phyloP scores from a whole-genome alignment of 805 yeast species.

The Pichia scutulata region DNA sequence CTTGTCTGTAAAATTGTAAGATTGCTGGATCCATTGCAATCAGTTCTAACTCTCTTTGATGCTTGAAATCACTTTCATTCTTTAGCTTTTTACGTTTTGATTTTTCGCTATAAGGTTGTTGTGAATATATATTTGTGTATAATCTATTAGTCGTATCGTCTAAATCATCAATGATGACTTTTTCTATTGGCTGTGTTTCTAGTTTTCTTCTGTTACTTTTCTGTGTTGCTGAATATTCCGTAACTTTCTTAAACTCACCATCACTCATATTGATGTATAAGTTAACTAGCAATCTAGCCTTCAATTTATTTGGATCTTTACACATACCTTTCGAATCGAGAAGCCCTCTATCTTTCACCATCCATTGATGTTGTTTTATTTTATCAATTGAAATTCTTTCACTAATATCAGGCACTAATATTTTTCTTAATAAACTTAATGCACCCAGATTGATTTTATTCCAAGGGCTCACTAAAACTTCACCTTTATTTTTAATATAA shows the following conservation, averaged over 20 bases:
- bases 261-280: conserved; percentile 48
- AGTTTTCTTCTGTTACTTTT: conserved; percentile 13
- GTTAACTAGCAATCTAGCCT: conserved; percentile 42
- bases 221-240: conserved; percentile 21
- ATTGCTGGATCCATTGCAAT: conserved; percentile 45
- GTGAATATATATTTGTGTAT: conserved; percentile 29
- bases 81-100: conserved; percentile 27
- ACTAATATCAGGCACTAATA: conserved; percentile 42
- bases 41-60: conserved; percentile 22
- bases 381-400: conserved; percentile 35
- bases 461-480: conserved; percentile 46
- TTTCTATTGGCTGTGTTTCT: conserved; percentile 39
- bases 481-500: conserved; percentile 37
- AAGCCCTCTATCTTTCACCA: conserved; percentile 35
- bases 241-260: conserved; percentile 32
- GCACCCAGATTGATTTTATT: conserved; percentile 39
- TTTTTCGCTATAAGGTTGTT: conserved; percentile 34
- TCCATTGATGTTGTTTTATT: conserved; percentile 52
- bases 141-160: conserved; percentile 15
- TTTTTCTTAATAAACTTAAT: conserved; percentile 43
- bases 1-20: conserved; percentile 33
- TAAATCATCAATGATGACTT: conserved; percentile 34
- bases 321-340: conserved; percentile 42
- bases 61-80: conserved; percentile 20
- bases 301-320: conserved; percentile 42